Conservation (phyloP, 495 filamentous ascomycete species). For the Melanomma pulvis-pyrius region DNA sequence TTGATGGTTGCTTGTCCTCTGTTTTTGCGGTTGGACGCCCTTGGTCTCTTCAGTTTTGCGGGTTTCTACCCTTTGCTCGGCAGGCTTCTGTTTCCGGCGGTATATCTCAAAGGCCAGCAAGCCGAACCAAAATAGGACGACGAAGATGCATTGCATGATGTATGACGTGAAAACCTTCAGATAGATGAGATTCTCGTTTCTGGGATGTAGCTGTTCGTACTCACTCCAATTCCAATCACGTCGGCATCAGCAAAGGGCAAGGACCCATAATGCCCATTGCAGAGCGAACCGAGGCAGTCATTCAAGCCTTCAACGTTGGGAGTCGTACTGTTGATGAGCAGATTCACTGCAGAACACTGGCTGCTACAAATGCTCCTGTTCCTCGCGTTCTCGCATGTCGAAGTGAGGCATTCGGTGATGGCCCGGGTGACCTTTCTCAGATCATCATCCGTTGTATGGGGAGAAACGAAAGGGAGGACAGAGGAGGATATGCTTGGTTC, state of each 20-base stretch:
- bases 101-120: constrained; percentile 1
- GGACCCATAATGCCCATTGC: constrained; percentile 2
- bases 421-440: neutral
- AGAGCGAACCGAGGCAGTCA: constrained; percentile 10
- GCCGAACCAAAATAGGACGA: constrained; percentile 23
- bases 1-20: neutral
- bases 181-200: neutral
- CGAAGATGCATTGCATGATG: constrained; percentile 26
- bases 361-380: neutral
- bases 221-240: constrained; percentile 26
- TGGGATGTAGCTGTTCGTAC: neutral
- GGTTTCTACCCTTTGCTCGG: neutral
- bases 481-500: neutral
- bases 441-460: neutral
- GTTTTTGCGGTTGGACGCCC: neutral
- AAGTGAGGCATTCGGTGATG: constrained; percentile 19
- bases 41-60: neutral
- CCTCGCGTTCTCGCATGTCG: constrained; percentile 9
- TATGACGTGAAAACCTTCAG: constrained; percentile 21
- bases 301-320: constrained; percentile 20
- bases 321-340: constrained; percentile 20
- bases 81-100: neutral
- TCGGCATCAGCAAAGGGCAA: constrained; percentile 26
- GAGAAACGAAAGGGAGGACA: neutral
- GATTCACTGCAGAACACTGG: constrained; percentile 7